These are phyloP conservation scores for Gossypium gossypioides DNA, from an alignment of 441 rosid species.

Conservation along the genomic window DNA sequence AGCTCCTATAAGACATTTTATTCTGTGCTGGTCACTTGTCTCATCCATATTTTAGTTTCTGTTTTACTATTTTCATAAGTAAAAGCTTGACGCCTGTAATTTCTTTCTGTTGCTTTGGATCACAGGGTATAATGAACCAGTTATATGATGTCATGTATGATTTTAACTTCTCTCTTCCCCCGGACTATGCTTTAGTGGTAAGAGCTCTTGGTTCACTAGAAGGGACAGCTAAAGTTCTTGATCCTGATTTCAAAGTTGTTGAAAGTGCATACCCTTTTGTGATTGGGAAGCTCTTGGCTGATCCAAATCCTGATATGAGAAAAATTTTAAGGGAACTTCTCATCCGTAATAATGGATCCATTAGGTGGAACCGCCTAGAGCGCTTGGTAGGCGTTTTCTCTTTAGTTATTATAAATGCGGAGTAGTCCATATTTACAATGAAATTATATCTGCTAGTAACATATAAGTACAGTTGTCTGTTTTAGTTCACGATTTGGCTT, in stretches of 20 bases:
- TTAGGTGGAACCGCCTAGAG: constrained; percentile 93
- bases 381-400: constrained; percentile 51
- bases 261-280: constrained; percentile 93
- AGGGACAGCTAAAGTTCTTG: constrained; percentile 92
- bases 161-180: constrained; percentile 86
- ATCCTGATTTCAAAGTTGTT: constrained; percentile 82
- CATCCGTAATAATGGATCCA: constrained; percentile 74
- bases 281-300: constrained; percentile 82
- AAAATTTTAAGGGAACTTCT: constrained; percentile 80
- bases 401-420: background rate
- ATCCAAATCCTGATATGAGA: constrained; percentile 96
- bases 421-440: background rate
- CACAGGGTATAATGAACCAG: constrained; percentile 79
- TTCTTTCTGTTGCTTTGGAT: constrained; percentile 16
- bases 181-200: constrained; percentile 91
- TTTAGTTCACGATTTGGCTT: background rate
- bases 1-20: background rate
- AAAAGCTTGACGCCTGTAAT: background rate
- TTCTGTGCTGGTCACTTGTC: background rate
- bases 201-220: constrained; percentile 93
- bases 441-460: background rate
- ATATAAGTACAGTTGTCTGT: background rate
- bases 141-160: constrained; percentile 87
- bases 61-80: background rate
- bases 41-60: background rate